These are phyloP conservation scores for Lachancea nothofagi DNA, from an alignment of 805 yeast species.

Conservation along the genomic window DNA sequence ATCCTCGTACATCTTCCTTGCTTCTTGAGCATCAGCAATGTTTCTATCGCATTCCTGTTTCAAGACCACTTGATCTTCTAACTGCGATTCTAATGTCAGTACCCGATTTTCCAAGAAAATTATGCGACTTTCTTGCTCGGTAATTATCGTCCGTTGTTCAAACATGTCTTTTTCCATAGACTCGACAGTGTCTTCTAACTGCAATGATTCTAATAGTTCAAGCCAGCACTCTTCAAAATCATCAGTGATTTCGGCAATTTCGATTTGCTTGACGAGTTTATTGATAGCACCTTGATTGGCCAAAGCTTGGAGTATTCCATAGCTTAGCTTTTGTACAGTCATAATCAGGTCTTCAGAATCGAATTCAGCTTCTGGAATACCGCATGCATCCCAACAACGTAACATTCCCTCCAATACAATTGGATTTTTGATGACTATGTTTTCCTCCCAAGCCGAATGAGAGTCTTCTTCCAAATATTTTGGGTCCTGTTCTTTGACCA, in stretches of 20 bases:
- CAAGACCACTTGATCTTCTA: not conserved
- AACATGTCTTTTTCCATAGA: not conserved
- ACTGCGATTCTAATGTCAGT: not conserved
- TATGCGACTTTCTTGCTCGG: not conserved
- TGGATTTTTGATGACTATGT: conserved; percentile 6
- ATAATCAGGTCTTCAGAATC: conserved; percentile 7
- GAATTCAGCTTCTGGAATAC: conserved; percentile 6
- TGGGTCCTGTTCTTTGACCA: conserved; percentile 5
- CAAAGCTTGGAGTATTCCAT: conserved; percentile 8
- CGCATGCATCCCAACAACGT: conserved; percentile 9
- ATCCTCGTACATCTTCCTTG: not conserved
- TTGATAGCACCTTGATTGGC: conserved; percentile 6
- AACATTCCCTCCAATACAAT: conserved; percentile 6
- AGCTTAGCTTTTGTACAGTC: conserved; percentile 10
- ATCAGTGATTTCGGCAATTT: conserved; percentile 1
- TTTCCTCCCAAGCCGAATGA: conserved; percentile 7
- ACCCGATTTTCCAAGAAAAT: not conserved
- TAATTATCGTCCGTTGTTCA: not conserved
- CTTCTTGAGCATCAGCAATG: not conserved
- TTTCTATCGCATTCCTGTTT: not conserved
- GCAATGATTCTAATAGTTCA: conserved; percentile 4
- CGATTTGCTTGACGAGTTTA: conserved; percentile 1
- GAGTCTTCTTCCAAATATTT: conserved; percentile 3
- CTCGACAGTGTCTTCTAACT: conserved; percentile 2
- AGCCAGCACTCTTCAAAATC: conserved; percentile 9